Base-by-base conservation (phyloP, 1,139 yeast species). In the Hyphopichia khmerensis region DNA sequence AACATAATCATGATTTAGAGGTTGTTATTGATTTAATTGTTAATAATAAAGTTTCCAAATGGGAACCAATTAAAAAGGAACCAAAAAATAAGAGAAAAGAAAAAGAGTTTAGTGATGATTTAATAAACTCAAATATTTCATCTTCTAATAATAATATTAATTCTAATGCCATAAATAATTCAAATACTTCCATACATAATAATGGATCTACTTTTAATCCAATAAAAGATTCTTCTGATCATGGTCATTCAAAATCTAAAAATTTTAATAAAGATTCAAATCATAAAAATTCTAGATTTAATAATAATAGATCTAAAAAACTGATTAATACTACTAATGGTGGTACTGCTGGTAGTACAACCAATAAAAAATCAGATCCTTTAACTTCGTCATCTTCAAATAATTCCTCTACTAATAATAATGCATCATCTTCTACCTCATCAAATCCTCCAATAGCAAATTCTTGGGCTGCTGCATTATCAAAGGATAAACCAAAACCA, bases 1-100 rank as follows among this genome's bases (percentile, higher is more conserved):
- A 93, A 65, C 79, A 86, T 53, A 61, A 67, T 47, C 77, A 84
- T 52, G 90, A 87, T 58, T 73, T 89, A 52, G 95, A 87, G 59
- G 76, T 79, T 40, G 89, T 93, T 51, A 85, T 88, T 53, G 91
- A 86, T 59, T 84, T 90, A 65, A 91, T 93, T 65, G 84, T 95
- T 47, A 87, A 89, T 51, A 96, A 95, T 52, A 77, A 78, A 59
- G 80, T 78, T 31, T 69, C 79, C 48, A 77, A 74, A 57, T 79
- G 84, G 84, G 83, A 78, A 54, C 79, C 79, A 35, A 77, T 73
- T 48, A 72, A 69, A 55, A 75, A 76, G 59, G 78, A 73, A 43
- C 70, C 70, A 50, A 72, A 75, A 50, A 65, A 67, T 44, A 67
- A 70, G 53, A 75, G 73, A 63, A 67, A 67, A 53, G 69, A 67